Base-by-base conservation (phyloP, 768 basidiomycete genomes). In the Phylloporus sp. region DNA sequence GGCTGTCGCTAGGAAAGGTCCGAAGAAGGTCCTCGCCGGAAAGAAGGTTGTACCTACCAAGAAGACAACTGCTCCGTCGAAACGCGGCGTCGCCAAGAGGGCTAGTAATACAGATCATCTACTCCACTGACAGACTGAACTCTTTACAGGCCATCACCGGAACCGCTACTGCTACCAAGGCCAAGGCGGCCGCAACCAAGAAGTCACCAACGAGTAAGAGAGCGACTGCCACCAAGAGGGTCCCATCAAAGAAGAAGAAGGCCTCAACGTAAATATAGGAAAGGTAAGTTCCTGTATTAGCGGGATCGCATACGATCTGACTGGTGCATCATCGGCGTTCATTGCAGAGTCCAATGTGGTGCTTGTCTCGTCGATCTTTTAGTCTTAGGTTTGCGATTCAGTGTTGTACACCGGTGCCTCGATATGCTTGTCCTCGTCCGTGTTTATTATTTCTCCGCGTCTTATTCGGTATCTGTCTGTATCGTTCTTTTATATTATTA, bases 61-160 rank as follows among this genome's bases (percentile, higher is more conserved):
- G 71, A 78, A 78, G 67, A 65, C 61, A 0, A 59, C 66, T 6
- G 47, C 70, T 5, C 55, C 74, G 29, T 69, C 78, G 41, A 81
- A 78, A 64, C 73, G 80, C 29, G 80, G 76, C 28, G 41, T 75
- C 1, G 81, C 78, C 9, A 88, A 88, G 77, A 88, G 86, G 80
- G 83, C 83, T 39, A 32, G 58, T 54, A 1, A 16, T 32, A 28
- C 45, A 38, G 15, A 5, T 36, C 44, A 7, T 34, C 15, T n/a
- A 9, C 46, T 46, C 23, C 43, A 47, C 28, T 32, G 16, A 40
- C 40, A 27, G 29, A 43, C 35, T 16, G n/a, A 38, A 58, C 20
- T 38, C 27, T 58, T 8, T 31, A 20, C 58, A 85, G 84, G 72
- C 75, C 56, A 71, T 77, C 23, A 84, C 79, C 34, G 81, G 83